These are phyloP conservation scores for Fraxinus sp. DNA, from an alignment of 305 asterid species.

Conservation along the genomic window DNA sequence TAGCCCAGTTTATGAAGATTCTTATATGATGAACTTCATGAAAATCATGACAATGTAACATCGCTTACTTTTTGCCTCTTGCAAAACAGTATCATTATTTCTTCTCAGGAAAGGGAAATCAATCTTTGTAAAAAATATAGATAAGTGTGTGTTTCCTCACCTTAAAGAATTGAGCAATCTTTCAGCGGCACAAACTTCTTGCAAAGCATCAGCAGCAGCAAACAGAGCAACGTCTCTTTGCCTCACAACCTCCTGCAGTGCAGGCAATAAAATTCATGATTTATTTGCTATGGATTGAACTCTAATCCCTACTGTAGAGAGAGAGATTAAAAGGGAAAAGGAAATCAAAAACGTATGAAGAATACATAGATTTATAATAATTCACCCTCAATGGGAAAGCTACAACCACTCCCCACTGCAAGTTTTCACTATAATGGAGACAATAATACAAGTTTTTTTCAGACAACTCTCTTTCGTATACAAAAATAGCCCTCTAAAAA, in stretches of 20 bases:
- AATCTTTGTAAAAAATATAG: background rate
- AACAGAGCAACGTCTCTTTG: conserved; percentile 57
- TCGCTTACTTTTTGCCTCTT: background rate
- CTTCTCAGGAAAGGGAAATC: background rate
- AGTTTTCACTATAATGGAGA: background rate
- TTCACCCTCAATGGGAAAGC: background rate
- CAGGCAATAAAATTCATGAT: conserved; percentile 11
- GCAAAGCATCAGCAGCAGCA: conserved; percentile 72
- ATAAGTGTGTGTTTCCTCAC: conserved; percentile 27
- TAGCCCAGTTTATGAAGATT: background rate
- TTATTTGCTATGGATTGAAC: background rate
- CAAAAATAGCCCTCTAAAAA: background rate
- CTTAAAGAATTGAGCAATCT: conserved; percentile 71
- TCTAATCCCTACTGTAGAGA: background rate
- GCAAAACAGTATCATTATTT: background rate
- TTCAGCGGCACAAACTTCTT: conserved; percentile 77
- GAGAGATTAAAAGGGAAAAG: background rate
- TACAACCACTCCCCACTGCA: background rate
- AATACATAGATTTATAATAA: background rate
- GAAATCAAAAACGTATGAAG: background rate
- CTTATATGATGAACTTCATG: background rate
- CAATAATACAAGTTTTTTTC: background rate
- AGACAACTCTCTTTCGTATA: background rate
- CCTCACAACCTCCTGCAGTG: conserved; percentile 50
- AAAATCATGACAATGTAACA: background rate